These are phyloP conservation scores for Begonia fuchsioides DNA, from an alignment of 306 rosid genomes.

Conservation along the genomic window DNA sequence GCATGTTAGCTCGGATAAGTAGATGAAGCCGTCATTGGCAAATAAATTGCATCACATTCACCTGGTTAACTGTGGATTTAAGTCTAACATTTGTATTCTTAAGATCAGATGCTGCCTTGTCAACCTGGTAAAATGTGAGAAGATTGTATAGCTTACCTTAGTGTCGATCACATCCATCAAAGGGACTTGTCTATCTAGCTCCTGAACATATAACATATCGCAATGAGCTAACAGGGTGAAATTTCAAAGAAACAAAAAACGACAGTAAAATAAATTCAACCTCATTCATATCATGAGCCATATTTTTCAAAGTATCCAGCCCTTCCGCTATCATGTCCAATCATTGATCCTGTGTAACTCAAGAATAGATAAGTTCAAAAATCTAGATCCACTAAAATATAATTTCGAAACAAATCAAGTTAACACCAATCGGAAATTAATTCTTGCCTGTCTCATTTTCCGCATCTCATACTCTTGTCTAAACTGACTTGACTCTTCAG, in stretches of 20 bases:
- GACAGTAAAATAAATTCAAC: slow-evolving; percentile 24
- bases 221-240: not conserved
- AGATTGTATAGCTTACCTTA: slow-evolving; percentile 34
- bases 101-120: slow-evolving; percentile 83
- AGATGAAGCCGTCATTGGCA: too few species aligned
- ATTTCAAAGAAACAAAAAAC: slow-evolving; percentile 4
- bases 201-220: slow-evolving; percentile 33
- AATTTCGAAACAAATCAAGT: not conserved
- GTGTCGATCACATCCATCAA: slow-evolving; percentile 95
- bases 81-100: slow-evolving; percentile 95
- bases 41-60: too few species aligned
- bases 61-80: slow-evolving; percentile 90
- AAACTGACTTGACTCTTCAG: slow-evolving; percentile 69
- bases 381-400: not conserved
- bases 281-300: slow-evolving; percentile 98
- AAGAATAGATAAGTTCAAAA: slow-evolving; percentile 9
- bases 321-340: slow-evolving; percentile 91
- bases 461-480: slow-evolving; percentile 97
- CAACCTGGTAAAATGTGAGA: slow-evolving; percentile 4
- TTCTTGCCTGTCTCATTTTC: slow-evolving; percentile 59
- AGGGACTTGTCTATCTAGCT: slow-evolving; percentile 94
- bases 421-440: slow-evolving; percentile 10
- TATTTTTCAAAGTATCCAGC: slow-evolving; percentile 78
- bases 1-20: not conserved
- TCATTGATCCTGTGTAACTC: slow-evolving; percentile 75